phyloP scores from a whole-genome alignment of 305 asterid species.

The Fraxinus platypoda region DNA sequence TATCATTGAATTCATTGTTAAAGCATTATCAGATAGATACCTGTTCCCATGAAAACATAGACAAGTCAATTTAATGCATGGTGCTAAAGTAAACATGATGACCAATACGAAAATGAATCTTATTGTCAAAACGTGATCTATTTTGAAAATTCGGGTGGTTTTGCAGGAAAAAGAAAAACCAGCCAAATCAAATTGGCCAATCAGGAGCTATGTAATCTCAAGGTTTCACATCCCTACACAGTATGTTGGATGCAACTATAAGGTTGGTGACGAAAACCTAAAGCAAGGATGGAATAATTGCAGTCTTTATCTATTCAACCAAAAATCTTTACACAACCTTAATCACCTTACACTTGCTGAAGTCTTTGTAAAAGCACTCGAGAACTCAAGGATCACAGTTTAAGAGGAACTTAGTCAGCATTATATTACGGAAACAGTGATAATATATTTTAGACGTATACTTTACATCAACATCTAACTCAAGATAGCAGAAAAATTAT shows the following conservation, averaged over 20 bases:
- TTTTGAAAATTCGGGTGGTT: too few species aligned
- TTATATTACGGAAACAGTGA: not conserved
- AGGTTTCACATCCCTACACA: not conserved
- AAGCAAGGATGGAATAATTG: not conserved
- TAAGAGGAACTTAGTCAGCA: not conserved
- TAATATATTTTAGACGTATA: not conserved
- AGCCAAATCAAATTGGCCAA: not conserved
- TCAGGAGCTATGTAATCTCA: not conserved
- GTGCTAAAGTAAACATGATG: not conserved
- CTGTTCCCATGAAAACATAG: slow-evolving; percentile 26
- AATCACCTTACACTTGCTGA: not conserved
- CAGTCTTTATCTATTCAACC: not conserved
- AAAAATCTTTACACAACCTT: not conserved
- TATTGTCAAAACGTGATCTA: not conserved
- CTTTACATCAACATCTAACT: not conserved
- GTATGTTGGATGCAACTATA: not conserved
- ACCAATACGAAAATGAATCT: not conserved
- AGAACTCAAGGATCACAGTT: not conserved
- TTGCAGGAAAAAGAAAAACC: not conserved
- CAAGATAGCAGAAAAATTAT: not conserved
- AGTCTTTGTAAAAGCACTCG: not conserved
- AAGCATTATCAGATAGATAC: slow-evolving; percentile 15
- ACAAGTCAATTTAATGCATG: not conserved
- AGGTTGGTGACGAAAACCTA: not conserved
- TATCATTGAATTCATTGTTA: slow-evolving; percentile 27